These are phyloP conservation scores for Solanum pimpinellifolium DNA, from an alignment of 257 asterid species.

Conservation along the genomic window DNA sequence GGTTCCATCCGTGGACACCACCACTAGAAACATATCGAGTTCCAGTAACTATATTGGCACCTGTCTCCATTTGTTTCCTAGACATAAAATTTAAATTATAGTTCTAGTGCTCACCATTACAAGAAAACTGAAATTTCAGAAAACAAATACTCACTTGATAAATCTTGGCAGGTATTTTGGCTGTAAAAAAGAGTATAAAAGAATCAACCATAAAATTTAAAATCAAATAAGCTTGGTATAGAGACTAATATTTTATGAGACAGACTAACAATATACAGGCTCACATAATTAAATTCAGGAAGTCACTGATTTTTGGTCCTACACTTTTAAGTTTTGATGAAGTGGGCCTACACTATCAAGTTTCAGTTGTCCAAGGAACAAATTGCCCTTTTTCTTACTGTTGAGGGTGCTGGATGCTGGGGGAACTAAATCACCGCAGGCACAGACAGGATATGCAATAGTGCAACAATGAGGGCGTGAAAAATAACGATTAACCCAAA, in stretches of 20 bases:
- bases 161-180: conserved; percentile 91
- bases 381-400: not conserved
- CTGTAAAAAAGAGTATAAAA: conserved; percentile 28
- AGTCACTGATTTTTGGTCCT: not conserved
- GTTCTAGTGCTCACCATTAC: conserved; percentile 3
- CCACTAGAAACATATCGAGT: conserved; percentile 89
- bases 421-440: not conserved
- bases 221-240: not conserved
- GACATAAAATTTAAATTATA: not conserved
- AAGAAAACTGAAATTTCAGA: not conserved
- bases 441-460: not conserved
- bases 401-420: not conserved
- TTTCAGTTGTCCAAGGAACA: not conserved
- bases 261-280: not conserved
- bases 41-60: conserved; percentile 93
- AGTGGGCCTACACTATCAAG: not conserved
- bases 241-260: not conserved
- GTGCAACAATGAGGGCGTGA: not conserved
- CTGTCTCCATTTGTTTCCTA: conserved; percentile 90
- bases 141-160: conserved; percentile 54
- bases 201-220: conserved; percentile 6
- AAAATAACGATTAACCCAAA: not conserved
- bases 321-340: not conserved
- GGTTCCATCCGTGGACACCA: conserved; percentile 97
- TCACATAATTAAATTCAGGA: not conserved